Evolutionary conservation across 768 basidiomycete genomes (phyloP), one percentile per base, ranked within the genome.

Genomic region (Trametes cubensis): DNA sequence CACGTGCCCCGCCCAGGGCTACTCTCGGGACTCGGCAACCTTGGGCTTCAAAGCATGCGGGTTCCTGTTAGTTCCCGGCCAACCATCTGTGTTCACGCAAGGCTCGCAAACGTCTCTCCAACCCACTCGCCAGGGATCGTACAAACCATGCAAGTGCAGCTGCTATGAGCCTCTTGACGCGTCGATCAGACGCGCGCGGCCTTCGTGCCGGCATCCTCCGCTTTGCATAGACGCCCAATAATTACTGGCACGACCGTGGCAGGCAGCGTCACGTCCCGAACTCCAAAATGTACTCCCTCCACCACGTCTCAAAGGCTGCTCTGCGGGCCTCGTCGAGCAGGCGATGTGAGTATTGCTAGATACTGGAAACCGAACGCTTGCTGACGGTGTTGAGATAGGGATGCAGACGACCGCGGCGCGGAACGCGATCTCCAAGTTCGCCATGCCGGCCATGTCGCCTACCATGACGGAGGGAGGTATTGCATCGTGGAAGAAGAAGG

Each of bases 391-490:
- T 39, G 39, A 46, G 55, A 39, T 67, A 88, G 86, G 78, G 59
- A 70, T 92, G 53, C 89, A 88, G 72, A 75, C 79, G 40, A 78
- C 83, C 47, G 68, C 75, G 54, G 69, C 73, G 47, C 81, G 83
- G 46, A 75, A 75, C 66, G 92, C 88, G 34, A 81, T 92, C 53
- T 87, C 90, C 50, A 83, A 86, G 64, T 84, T 96, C 61, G 78
- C 84, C 67, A 96, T 98, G 94, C 95, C 95, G 5, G 95, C 95
- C 61, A 96, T 98, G 94, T 95, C 91, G 3, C 95, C 94, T 15
- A 96, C 94, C 14, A 95, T 98, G 91, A 94, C 92, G 0, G 95
- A 97, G 75, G 95, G 95, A 46, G 94, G 90, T 3, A 92, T 98
- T 65, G 80, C 93, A 0, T 81, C 81, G 4, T 98, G 96, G 95